Percentiles rank a stretch among this genome's conserved stretches.
Evolutionary conservation across 1,284 basidiomycete species (phyloP).

Genomic region (Marasmius tenuissimus): DNA sequence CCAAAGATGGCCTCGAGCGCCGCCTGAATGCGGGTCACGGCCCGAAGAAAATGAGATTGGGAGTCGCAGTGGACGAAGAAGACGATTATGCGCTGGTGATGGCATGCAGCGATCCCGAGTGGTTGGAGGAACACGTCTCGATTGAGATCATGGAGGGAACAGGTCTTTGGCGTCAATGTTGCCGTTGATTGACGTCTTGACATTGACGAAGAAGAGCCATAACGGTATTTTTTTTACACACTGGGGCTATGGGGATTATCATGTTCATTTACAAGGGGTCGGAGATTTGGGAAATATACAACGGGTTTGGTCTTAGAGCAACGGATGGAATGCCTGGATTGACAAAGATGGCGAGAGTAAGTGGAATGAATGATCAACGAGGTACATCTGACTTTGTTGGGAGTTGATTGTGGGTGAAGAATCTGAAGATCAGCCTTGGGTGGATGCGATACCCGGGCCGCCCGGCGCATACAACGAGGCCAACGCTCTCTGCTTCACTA

Average conservation of each 20-base stretch:
- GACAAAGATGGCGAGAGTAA: too few relatives aligned
- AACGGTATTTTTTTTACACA: not conserved
- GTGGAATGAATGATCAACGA: too few relatives aligned
- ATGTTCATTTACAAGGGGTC: too few relatives aligned
- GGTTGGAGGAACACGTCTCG: constrained; percentile 12
- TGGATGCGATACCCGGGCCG: too few relatives aligned
- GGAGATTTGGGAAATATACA: not conserved
- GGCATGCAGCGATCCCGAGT: not conserved
- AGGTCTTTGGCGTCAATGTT: constrained; percentile 26
- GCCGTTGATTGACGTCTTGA: not conserved
- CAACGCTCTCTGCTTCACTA: too few relatives aligned
- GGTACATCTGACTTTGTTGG: too few relatives aligned
- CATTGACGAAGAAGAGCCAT: too few relatives aligned
- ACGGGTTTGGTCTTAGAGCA: not conserved
- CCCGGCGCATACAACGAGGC: too few relatives aligned
- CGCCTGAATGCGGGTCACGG: constrained; percentile 24
- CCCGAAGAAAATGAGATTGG: constrained; percentile 19
- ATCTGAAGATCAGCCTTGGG: too few relatives aligned
- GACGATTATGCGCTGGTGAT: constrained; percentile 6
- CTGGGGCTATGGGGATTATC: not conserved
- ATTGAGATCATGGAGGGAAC: constrained; percentile 21
- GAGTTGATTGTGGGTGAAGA: too few relatives aligned
- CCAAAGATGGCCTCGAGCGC: constrained; percentile 23
- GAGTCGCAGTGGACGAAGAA: constrained; percentile 3
- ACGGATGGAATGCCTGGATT: too few relatives aligned